Percentiles rank a stretch among this genome's conserved stretches.
These are phyloP conservation scores for Arthrobotrys pseudoclavata DNA, from an alignment of 2,329 filamentous ascomycete genomes.

Conservation along the genomic window DNA sequence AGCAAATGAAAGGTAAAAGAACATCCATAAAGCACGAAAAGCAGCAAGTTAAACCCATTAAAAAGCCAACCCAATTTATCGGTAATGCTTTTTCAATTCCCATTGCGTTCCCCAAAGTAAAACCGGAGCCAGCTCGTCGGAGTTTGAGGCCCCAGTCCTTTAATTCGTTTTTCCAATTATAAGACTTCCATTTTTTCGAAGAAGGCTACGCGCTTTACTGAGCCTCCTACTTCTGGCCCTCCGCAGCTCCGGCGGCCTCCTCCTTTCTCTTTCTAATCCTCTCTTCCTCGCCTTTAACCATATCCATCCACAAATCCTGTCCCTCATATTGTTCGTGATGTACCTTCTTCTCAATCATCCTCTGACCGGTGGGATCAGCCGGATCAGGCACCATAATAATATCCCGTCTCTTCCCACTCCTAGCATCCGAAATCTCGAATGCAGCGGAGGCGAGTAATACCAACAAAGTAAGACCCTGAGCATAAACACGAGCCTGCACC, in stretches of 20 bases:
- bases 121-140: constrained; percentile 34
- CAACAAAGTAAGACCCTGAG: constrained; percentile 87
- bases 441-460: constrained; percentile 85
- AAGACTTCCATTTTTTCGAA: not conserved
- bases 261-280: constrained; percentile 61
- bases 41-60: not conserved
- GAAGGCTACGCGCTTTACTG: not conserved
- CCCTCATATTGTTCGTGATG: constrained; percentile 89
- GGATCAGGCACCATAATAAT: constrained; percentile 85
- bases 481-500: constrained; percentile 94
- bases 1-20: not conserved
- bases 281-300: constrained; percentile 63
- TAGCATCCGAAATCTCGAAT: constrained; percentile 84
- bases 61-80: constrained; percentile 14
- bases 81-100: constrained; percentile 11
- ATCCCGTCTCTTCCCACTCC: constrained; percentile 81
- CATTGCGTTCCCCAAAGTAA: not conserved
- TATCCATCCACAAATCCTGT: constrained; percentile 85
- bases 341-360: constrained; percentile 85
- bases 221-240: constrained; percentile 24
- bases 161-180: not conserved
- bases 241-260: constrained; percentile 40
- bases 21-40: not conserved
- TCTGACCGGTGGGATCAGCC: constrained; percentile 77
- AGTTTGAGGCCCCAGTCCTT: constrained; percentile 25